A percentile compares a stretch with the other conserved stretches of the same genome.
These are phyloP conservation scores for Komagataella pseudopastoris DNA, from an alignment of 805 yeast species.

Conservation along the genomic window DNA sequence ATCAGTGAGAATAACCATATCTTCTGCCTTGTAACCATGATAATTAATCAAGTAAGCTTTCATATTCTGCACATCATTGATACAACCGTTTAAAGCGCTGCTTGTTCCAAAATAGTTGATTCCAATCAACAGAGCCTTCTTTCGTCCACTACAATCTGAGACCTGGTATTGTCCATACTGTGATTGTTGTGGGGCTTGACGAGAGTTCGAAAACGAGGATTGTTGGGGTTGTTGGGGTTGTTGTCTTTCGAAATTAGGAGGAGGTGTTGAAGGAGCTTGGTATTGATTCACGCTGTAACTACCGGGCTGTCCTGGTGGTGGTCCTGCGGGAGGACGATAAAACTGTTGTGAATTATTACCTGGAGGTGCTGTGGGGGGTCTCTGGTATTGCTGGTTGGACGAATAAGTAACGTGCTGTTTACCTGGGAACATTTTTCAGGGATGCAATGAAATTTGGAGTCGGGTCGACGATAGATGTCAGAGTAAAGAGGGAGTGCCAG, in stretches of 20 bases:
- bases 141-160: conserved; percentile 51
- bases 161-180: conserved; percentile 1
- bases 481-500: not conserved
- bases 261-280: not conserved
- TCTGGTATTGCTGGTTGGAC: not conserved
- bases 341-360: not conserved
- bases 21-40: conserved; percentile 31
- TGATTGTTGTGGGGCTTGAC: not conserved
- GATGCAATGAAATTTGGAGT: not conserved
- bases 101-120: conserved; percentile 53
- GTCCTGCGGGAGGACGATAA: not conserved
- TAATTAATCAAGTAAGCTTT: conserved; percentile 23
- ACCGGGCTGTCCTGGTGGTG: not conserved
- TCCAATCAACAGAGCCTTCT: conserved; percentile 59
- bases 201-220: not conserved
- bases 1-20: conserved; percentile 41
- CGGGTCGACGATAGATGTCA: not conserved
- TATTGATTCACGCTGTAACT: not conserved
- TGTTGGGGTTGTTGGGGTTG: not conserved
- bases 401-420: not conserved
- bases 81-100: conserved; percentile 53
- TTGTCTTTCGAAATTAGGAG: not conserved
- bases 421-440: not conserved
- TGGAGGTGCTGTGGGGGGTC: not conserved
- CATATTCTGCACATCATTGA: conserved; percentile 50